A percentile compares a stretch with the other conserved stretches of the same genome.
Evolutionary conservation across 805 yeast genomes (phyloP).

Genomic region (Saturnispora mendoncae): DNA sequence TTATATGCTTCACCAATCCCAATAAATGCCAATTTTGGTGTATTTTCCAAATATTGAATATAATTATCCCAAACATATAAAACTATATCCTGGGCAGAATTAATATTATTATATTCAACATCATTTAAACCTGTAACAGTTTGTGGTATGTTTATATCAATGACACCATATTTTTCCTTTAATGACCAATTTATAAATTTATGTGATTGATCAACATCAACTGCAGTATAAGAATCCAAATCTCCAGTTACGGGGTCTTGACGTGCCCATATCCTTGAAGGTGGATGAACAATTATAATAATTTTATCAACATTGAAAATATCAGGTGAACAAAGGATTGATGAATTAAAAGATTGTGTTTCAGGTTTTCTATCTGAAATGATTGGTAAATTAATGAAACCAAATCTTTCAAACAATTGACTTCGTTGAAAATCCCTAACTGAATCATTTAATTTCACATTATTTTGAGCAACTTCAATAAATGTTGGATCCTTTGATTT

Average conservation of each 20-base stretch:
- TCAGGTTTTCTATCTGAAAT: conserved; percentile 32
- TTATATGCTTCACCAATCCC: conserved; percentile 89
- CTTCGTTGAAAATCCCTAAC: conserved; percentile 63
- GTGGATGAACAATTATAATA: conserved; percentile 73
- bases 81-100: conserved; percentile 67
- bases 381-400: conserved; percentile 64
- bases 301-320: conserved; percentile 57
- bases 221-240: conserved; percentile 62
- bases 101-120: conserved; percentile 49
- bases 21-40: conserved; percentile 63
- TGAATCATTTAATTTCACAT: conserved; percentile 57
- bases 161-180: conserved; percentile 56
- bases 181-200: conserved; percentile 63
- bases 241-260: conserved; percentile 72
- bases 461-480: conserved; percentile 32
- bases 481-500: conserved; percentile 33
- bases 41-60: conserved; percentile 56
- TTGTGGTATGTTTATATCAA: conserved; percentile 77
- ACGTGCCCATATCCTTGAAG: conserved; percentile 88
- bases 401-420: conserved; percentile 43
- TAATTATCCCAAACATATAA: conserved; percentile 88
- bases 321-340: conserved; percentile 61
- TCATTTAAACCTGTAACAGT: conserved; percentile 38
- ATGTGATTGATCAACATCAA: conserved; percentile 66
- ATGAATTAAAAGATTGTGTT: conserved; percentile 43